Conservation (phyloP, 108 stramenopile genomes). For the Conticribra guillardii region DNA sequence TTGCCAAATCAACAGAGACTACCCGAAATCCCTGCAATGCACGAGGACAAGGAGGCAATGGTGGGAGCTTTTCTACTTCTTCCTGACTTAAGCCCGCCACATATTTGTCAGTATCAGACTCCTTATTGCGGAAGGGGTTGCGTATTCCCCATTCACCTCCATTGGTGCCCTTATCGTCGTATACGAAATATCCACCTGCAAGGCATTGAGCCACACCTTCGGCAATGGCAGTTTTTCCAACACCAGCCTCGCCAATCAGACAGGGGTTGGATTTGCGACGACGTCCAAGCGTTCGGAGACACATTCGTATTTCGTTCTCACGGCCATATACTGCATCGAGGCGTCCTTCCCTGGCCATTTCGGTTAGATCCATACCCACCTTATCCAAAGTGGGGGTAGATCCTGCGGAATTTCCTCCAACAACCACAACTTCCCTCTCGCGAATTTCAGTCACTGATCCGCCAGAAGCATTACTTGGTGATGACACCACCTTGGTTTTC, state of each 20-base stretch:
- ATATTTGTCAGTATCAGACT: constrained; percentile 34
- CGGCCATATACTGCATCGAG: constrained; percentile 77
- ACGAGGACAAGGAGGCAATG: constrained; percentile 66
- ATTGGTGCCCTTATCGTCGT: constrained; percentile 20
- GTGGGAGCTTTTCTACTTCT: constrained; percentile 64
- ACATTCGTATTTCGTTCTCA: constrained; percentile 76
- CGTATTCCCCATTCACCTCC: constrained; percentile 37
- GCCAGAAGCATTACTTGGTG: not conserved
- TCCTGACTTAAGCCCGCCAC: constrained; percentile 46
- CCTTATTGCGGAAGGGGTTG: constrained; percentile 49
- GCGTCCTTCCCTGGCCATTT: constrained; percentile 72
- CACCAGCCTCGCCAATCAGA: constrained; percentile 69
- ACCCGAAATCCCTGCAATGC: constrained; percentile 67
- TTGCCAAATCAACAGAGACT: constrained; percentile 74
- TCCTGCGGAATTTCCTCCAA: constrained; percentile 51
- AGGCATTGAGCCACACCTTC: constrained; percentile 86
- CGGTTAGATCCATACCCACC: constrained; percentile 77
- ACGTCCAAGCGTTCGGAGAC: constrained; percentile 74
- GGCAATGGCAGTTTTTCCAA: constrained; percentile 90
- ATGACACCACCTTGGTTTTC: constrained; percentile 21
- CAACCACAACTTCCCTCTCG: constrained; percentile 55
- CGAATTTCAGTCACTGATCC: constrained; percentile 42
- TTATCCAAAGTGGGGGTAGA: constrained; percentile 66
- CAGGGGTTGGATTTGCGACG: constrained; percentile 89
- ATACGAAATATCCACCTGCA: constrained; percentile 52